Conservation (phyloP, 495 filamentous ascomycete species). For the Neurospora terricola region DNA sequence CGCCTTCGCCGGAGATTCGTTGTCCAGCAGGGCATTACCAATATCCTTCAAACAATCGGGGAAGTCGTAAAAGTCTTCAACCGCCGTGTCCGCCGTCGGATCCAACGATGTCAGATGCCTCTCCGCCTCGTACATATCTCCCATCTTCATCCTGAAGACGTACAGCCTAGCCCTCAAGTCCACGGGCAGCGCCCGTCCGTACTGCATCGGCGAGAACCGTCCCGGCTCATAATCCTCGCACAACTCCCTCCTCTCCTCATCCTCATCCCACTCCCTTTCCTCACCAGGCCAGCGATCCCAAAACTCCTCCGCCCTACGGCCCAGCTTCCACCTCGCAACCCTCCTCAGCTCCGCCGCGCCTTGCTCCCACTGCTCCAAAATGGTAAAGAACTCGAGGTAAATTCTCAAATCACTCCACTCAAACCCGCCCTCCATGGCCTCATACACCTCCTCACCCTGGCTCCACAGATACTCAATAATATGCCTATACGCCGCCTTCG, state of each 20-base stretch:
- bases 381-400: constrained; percentile 68
- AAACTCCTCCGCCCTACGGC: constrained; percentile 59
- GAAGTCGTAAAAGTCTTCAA: constrained; percentile 49
- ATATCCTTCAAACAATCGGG: constrained; percentile 68
- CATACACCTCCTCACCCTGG: constrained; percentile 25
- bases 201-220: constrained; percentile 49
- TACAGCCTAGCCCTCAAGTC: constrained; percentile 84
- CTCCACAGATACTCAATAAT: constrained; percentile 43
- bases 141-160: constrained; percentile 62
- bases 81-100: constrained; percentile 39
- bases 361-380: constrained; percentile 46
- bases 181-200: constrained; percentile 67
- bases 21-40: constrained; percentile 55
- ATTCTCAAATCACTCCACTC: constrained; percentile 79
- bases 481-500: constrained; percentile 49
- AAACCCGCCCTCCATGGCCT: constrained; percentile 43
- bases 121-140: constrained; percentile 64
- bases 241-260: constrained; percentile 55
- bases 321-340: constrained; percentile 72
- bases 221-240: constrained; percentile 41
- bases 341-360: constrained; percentile 59
- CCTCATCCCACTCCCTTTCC: constrained; percentile 85
- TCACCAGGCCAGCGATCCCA: constrained; percentile 73
- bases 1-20: constrained; percentile 49
- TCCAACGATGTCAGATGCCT: constrained; percentile 45